phyloP scores from a whole-genome alignment of 2,329 filamentous ascomycete species.

The Arthrobotrys sphaeroides region DNA sequence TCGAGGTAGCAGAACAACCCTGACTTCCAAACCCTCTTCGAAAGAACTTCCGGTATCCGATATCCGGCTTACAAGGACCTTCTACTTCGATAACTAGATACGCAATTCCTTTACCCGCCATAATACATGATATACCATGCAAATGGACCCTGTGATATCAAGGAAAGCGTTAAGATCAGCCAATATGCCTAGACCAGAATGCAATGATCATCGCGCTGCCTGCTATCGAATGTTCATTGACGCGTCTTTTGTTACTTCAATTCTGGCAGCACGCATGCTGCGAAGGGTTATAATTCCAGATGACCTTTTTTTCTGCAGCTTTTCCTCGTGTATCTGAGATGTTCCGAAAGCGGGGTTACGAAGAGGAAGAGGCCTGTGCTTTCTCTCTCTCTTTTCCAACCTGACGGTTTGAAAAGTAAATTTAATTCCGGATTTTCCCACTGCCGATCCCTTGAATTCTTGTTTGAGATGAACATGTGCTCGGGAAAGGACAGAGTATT shows the following conservation, averaged over 20 bases:
- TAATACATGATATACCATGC: neutral
- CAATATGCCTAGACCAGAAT: neutral
- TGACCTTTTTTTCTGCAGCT: neutral
- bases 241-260: neutral
- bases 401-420: neutral
- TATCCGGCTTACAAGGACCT: neutral
- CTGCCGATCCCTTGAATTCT: neutral
- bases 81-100: neutral
- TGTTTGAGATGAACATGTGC: neutral
- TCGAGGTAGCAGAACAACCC: too few species aligned
- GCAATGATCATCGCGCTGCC: neutral
- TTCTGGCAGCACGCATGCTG: neutral
- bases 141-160: constrained; percentile 1
- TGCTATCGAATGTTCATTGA: neutral
- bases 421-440: neutral
- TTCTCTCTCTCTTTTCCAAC: neutral
- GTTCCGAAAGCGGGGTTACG: neutral
- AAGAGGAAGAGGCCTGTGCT: neutral
- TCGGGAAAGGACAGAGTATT: too few species aligned
- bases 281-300: neutral
- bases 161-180: neutral
- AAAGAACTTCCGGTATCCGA: neutral
- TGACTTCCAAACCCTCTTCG: too few species aligned
- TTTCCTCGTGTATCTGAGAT: neutral
- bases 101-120: neutral